Base-by-base conservation (phyloP, 371 early-diverging fungal species). In the Mortierella sp. region DNA sequence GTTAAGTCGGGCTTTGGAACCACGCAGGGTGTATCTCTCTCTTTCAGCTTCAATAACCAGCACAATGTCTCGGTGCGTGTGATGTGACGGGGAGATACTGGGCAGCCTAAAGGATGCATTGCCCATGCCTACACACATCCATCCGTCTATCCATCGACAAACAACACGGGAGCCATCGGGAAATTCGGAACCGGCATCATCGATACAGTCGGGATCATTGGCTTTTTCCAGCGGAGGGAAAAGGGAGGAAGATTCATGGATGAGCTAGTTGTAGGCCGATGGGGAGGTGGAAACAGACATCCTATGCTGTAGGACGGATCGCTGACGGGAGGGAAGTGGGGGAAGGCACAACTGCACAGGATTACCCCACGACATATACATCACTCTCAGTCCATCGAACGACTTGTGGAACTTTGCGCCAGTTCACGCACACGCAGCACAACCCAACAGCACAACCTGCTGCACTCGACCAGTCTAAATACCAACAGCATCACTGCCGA, bases 11-110 rank as follows among this genome's bases (percentile, higher is more conserved):
- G 67, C 67, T 67, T 67, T 67, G 67, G 67, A 67, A 67, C 67
- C 67, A 21, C 67, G 43, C 67, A 67, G 67, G 67, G 67, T 67
- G 67, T 67, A 67, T 76, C 59, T 76, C 77, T 77, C 59, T 73
- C 77, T 81, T 81, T 76, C 76, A 76, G 81, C 81, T 81, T 81
- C 76, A 75, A 67, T 73, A 76, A 59, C 75, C 81, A 81, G 81
- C 81, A 77, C 76, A 81, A 81, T 81, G 81, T 81, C 81, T 81
- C 81, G 81, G 81, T 81, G 81, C 81, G 81, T 81, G 67, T 67
- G 67, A 40, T 37, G 34, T 50, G 81, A 80, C 81, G 75, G 61
- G 55, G 46, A 26, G 26, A 40, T 14, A 24, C 40, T 53, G 37
- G 51, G 40, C 48, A 50, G 4, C 13, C 13, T 11, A 61, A 16